phyloP scores from a whole-genome alignment of 2,329 filamentous ascomycete species.

The Colletotrichum lupini region DNA sequence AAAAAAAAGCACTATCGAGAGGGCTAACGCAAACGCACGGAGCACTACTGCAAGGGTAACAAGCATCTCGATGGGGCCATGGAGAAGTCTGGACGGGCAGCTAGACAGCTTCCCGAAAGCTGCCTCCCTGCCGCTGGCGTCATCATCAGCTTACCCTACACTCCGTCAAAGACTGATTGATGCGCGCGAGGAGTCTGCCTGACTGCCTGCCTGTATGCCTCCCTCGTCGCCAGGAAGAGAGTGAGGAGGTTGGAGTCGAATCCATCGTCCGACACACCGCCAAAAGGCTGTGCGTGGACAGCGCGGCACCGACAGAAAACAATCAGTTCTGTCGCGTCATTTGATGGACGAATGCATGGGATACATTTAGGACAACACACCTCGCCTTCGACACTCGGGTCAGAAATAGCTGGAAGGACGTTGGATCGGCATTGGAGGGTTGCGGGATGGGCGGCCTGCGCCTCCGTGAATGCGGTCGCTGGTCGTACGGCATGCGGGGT shows the following conservation, averaged over 20 bases:
- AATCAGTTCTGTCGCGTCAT: background rate
- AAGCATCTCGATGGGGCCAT: constrained; percentile 1
- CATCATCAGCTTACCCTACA: constrained; percentile 28
- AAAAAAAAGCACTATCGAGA: background rate
- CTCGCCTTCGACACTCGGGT: background rate
- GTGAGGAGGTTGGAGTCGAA: constrained; percentile 3
- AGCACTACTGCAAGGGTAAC: too few species aligned
- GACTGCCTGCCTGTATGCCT: background rate
- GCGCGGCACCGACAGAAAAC: background rate
- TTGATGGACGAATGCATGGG: background rate
- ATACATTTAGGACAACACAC: constrained; percentile 1
- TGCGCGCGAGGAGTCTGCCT: background rate
- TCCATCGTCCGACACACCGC: constrained; percentile 20
- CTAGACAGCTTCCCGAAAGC: background rate
- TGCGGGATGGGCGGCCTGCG: background rate
- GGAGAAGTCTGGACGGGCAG: too few species aligned
- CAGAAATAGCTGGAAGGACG: background rate
- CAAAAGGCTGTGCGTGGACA: background rate
- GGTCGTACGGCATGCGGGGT: constrained; percentile 10
- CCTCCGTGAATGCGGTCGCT: constrained; percentile 8
- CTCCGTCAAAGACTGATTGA: background rate
- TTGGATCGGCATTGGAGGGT: constrained; percentile 8
- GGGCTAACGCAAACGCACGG: background rate
- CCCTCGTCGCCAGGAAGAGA: background rate
- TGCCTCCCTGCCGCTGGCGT: constrained; percentile 12